Base-by-base conservation (phyloP, 345 rosid genomes). In the Schrenkiella parvula region DNA sequence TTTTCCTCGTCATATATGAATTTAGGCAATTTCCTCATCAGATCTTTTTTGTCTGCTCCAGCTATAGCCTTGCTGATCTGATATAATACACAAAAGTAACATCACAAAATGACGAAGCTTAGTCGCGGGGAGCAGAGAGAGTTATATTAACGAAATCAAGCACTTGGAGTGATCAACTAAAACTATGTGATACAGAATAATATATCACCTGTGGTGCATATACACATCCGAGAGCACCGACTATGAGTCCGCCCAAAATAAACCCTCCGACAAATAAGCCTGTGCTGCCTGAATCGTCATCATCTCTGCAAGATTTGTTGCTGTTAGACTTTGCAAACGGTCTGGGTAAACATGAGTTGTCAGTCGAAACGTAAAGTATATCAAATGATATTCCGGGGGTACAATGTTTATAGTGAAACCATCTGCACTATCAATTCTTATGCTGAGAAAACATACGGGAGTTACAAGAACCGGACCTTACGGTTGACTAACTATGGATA, bases 1-100 rank as follows among this genome's bases (percentile, higher is more conserved):
- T 90, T 93, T 56, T 93, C 97, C 83, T 90, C 98, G 68, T 93
- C 98, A 22, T 91, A 93, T n/a, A 93, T 89, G 84, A 93, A 93
- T 76, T 88, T 90, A 35, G 98, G 98, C 80, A 93, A 86, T 67
- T 81, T 93, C 85, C 86, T 91, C 98, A 93, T 85, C 32, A 93
- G 82, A 72, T 91, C 95, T 82, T 89, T 93, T 29, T 83, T 63
- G 81, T 93, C 88, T 71, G 92, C 81, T 53, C 88, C 95, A 70
- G 90, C 84, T 68, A 93, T 79, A 15, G 86, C 97, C 82, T 78
- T 87, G 82, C 95, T 93, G 79, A 93, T 85, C 97, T 93, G 76
- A 56, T 17, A 18, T 9, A 25, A 57, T 23, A 14, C 17, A 74
- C 5, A 55, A 65, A 23, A 42, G 3, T 18, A 42, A 54, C 38